phyloP scores from a whole-genome alignment of 371 early-diverging fungal genomes.

The Phascolomyces articulosus region DNA sequence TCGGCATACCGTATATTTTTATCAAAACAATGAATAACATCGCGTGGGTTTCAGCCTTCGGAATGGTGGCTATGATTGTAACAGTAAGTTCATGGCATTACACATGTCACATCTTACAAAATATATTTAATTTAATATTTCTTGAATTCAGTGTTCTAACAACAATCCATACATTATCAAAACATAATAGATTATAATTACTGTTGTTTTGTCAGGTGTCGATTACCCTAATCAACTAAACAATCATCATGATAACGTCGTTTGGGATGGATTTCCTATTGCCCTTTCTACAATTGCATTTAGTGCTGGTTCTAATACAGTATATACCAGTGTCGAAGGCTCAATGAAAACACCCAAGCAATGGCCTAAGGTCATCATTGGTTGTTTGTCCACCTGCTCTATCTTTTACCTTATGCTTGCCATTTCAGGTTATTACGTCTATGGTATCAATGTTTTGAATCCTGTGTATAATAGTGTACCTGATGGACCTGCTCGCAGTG shows the following conservation, averaged over 20 bases:
- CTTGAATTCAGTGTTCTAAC: too few species aligned
- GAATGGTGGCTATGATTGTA: slow-evolving; percentile 52
- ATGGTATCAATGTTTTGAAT: slow-evolving; percentile 69
- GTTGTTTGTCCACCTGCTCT: slow-evolving; percentile 72
- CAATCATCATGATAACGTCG: slow-evolving; percentile 39
- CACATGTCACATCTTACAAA: too few species aligned
- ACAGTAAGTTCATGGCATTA: slow-evolving; percentile 26
- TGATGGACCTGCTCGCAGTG: slow-evolving; percentile 56
- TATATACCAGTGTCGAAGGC: slow-evolving; percentile 84
- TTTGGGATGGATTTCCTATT: slow-evolving; percentile 58
- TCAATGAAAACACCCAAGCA: slow-evolving; percentile 79
- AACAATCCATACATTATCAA: too few species aligned
- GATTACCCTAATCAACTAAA: slow-evolving; percentile 16
- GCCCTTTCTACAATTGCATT: slow-evolving; percentile 72
- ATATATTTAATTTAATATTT: too few species aligned
- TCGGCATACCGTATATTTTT: slow-evolving; percentile 54
- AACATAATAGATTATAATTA: slow-evolving; percentile 29
- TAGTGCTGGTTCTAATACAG: slow-evolving; percentile 79
- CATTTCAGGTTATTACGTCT: slow-evolving; percentile 78
- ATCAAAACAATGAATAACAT: slow-evolving; percentile 65
- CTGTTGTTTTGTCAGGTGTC: slow-evolving; percentile 40
- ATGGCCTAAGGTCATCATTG: slow-evolving; percentile 72
- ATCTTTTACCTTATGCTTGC: slow-evolving; percentile 77
- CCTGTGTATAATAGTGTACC: slow-evolving; percentile 81
- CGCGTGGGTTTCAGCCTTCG: slow-evolving; percentile 64